Evolutionary conservation across 305 asterid species (phyloP).

Genomic region (Fraxinus sp.): DNA sequence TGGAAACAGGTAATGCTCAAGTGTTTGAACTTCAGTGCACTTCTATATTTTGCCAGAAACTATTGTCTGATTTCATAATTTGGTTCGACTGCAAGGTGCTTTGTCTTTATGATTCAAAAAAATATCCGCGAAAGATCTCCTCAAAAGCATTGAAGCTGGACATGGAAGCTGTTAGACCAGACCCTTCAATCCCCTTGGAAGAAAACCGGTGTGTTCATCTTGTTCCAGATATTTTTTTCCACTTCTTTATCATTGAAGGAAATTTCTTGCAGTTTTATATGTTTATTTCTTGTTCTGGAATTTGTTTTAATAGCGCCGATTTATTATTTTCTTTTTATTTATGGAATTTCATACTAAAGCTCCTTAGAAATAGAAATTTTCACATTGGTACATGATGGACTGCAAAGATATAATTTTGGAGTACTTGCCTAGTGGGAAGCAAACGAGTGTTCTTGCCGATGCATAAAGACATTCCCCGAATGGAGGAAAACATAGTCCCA

Average conservation of each 20-base stretch:
- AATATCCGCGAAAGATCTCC: constrained; percentile 67
- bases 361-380: not conserved
- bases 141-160: constrained; percentile 82
- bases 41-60: constrained; percentile 9
- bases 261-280: constrained; percentile 14
- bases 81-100: constrained; percentile 62
- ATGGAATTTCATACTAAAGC: not conserved
- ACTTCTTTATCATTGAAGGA: constrained; percentile 6
- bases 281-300: not conserved
- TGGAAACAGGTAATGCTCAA: constrained; percentile 82
- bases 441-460: not conserved
- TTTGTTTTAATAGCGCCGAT: constrained; percentile 9
- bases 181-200: constrained; percentile 81
- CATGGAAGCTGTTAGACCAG: constrained; percentile 85
- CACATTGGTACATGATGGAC: not conserved
- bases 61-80: constrained; percentile 31
- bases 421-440: not conserved
- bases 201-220: constrained; percentile 64
- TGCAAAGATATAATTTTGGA: not conserved
- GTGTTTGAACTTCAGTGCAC: constrained; percentile 22
- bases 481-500: not conserved
- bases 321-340: not conserved
- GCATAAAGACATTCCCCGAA: not conserved
- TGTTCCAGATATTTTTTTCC: constrained; percentile 18
- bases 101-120: constrained; percentile 75